Percentiles rank a stretch among this genome's conserved stretches.
phyloP scores from a whole-genome alignment of 345 rosid species.

The Geranium rotundifolium region DNA sequence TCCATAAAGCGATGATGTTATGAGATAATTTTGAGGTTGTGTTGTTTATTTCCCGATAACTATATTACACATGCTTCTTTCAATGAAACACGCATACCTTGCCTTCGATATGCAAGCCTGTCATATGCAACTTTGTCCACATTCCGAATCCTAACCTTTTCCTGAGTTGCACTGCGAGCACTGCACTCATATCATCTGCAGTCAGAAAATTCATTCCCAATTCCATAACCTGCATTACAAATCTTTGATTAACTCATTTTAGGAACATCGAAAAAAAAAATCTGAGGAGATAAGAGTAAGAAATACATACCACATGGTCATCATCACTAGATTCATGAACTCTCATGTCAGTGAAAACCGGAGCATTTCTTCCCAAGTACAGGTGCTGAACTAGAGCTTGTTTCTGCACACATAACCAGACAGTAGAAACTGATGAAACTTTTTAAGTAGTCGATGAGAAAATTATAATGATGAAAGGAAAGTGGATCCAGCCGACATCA shows the following conservation, averaged over 20 bases:
- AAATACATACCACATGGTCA: slow-evolving; percentile 70
- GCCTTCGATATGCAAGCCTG: slow-evolving; percentile 98
- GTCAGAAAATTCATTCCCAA: slow-evolving; percentile 88
- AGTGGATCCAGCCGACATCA: too few relatives aligned
- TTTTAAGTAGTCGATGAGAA: too few relatives aligned
- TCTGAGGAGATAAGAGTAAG: neutral
- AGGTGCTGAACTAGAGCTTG: slow-evolving; percentile 65
- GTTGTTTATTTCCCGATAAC: too few relatives aligned
- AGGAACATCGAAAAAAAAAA: slow-evolving; percentile 1
- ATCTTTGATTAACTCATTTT: neutral
- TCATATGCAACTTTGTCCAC: slow-evolving; percentile 84
- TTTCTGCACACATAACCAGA: slow-evolving; percentile 40
- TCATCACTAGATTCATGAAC: slow-evolving; percentile 58
- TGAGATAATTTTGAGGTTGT: too few relatives aligned
- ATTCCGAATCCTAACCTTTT: slow-evolving; percentile 88
- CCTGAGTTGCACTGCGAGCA: slow-evolving; percentile 72
- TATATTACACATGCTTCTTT: too few relatives aligned
- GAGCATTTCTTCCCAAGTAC: slow-evolving; percentile 89
- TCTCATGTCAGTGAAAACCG: slow-evolving; percentile 79
- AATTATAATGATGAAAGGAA: too few relatives aligned
- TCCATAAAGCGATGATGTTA: too few relatives aligned
- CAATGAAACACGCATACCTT: slow-evolving; percentile 38
- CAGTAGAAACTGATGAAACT: too few relatives aligned
- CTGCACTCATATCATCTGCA: slow-evolving; percentile 88
- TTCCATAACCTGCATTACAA: slow-evolving; percentile 53